phyloP scores from a whole-genome alignment of 202 grass and related monocot genomes.

The Eragrostis tef region DNA sequence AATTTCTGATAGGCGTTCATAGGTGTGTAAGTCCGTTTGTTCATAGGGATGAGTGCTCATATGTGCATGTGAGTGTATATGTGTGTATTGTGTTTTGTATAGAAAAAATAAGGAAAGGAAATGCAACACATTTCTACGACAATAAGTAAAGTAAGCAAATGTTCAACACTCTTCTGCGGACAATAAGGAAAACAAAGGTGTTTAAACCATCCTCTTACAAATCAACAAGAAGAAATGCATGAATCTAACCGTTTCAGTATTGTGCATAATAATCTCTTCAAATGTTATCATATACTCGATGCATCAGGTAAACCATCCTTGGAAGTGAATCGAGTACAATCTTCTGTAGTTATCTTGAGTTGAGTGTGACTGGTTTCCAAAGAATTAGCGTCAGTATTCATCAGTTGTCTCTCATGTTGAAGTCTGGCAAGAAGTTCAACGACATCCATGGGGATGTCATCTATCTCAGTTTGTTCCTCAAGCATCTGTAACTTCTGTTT shows the following conservation, averaged over 20 bases:
- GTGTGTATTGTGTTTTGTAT: no score
- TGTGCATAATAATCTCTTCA: slow-evolving; percentile 30
- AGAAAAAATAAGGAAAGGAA: no score
- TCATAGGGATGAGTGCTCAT: no score
- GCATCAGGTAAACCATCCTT: slow-evolving; percentile 41
- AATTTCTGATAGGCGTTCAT: no score
- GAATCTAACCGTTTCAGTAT: neutral
- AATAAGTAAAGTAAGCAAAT: slow-evolving; percentile 19
- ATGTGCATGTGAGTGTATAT: no score
- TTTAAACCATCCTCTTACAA: slow-evolving; percentile 26
- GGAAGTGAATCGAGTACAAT: slow-evolving; percentile 30
- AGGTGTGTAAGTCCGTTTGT: no score
- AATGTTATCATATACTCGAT: slow-evolving; percentile 59
- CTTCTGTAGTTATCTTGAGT: slow-evolving; percentile 33
- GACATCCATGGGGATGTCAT: slow-evolving; percentile 91
- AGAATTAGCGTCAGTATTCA: slow-evolving; percentile 34
- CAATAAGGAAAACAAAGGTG: slow-evolving; percentile 2
- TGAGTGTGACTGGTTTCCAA: neutral
- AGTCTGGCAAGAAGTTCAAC: slow-evolving; percentile 81
- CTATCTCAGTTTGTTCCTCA: slow-evolving; percentile 48
- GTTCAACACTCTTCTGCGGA: neutral
- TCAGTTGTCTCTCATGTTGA: slow-evolving; percentile 59
- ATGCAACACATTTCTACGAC: no score
- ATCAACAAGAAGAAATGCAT: slow-evolving; percentile 24
- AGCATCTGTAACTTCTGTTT: slow-evolving; percentile 31